Evolutionary conservation across 768 basidiomycete genomes (phyloP).

Genomic region (Rhizopogon vinicolor): DNA sequence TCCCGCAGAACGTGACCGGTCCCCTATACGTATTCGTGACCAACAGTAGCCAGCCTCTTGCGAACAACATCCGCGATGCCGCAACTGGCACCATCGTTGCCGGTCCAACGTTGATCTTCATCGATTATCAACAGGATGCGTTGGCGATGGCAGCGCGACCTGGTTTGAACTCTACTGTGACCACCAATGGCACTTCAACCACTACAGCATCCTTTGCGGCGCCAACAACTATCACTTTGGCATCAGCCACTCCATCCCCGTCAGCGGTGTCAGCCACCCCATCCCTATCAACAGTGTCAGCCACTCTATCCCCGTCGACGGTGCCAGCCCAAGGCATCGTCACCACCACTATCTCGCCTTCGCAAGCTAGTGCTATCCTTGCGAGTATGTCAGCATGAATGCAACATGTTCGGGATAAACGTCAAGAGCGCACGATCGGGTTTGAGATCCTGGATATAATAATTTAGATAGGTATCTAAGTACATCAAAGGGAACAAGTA

Average conservation of each 20-base stretch:
- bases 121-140: slow-evolving; percentile 53
- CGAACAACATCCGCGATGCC: slow-evolving; percentile 46
- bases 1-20: slow-evolving; percentile 67
- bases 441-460: neutral
- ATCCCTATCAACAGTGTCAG: no score
- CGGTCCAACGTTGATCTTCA: slow-evolving; percentile 66
- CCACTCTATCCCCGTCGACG: no score
- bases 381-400: slow-evolving; percentile 13
- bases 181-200: neutral
- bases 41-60: slow-evolving; percentile 53
- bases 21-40: slow-evolving; percentile 74
- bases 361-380: slow-evolving; percentile 27
- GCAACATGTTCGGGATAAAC: slow-evolving; percentile 4
- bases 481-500: neutral
- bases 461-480: neutral
- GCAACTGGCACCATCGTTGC: slow-evolving; percentile 37
- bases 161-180: slow-evolving; percentile 7
- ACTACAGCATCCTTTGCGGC: slow-evolving; percentile 1
- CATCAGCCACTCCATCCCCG: slow-evolving; percentile 13
- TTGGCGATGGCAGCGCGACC: slow-evolving; percentile 44
- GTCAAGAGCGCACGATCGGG: no score
- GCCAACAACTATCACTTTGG: slow-evolving; percentile 1
- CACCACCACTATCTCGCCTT: slow-evolving; percentile 19
- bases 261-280: slow-evolving; percentile 15
- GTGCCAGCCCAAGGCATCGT: neutral